Conservation (phyloP, 768 basidiomycete genomes). For the Leccinum aurantiacum region DNA sequence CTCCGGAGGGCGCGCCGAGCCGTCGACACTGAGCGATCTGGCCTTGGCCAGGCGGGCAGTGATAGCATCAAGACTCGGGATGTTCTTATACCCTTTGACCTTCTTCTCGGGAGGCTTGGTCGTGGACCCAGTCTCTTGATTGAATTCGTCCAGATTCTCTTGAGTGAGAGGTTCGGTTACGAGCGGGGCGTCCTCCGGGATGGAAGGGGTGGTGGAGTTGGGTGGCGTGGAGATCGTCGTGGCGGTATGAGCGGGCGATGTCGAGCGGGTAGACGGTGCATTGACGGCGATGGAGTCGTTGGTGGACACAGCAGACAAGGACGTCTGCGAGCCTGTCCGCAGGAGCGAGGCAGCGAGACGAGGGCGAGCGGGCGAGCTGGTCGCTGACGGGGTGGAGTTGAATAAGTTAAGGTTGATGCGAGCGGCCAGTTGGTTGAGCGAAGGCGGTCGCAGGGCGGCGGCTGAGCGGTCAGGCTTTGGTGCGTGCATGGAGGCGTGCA, state of each 20-base stretch:
- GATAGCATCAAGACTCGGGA: slow-evolving; percentile 83
- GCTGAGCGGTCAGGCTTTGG: slow-evolving; percentile 40
- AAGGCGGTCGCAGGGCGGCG: slow-evolving; percentile 52
- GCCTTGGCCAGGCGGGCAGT: slow-evolving; percentile 75
- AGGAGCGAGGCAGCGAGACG: slow-evolving; percentile 73
- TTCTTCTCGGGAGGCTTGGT: slow-evolving; percentile 36
- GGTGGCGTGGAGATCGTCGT: slow-evolving; percentile 40
- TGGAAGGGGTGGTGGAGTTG: slow-evolving; percentile 42
- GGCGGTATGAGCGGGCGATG: slow-evolving; percentile 59
- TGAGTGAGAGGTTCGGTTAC: slow-evolving; percentile 52
- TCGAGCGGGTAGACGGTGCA: slow-evolving; percentile 62
- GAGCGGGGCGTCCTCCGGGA: slow-evolving; percentile 37
- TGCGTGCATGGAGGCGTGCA: slow-evolving; percentile 34
- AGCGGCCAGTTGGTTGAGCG: slow-evolving; percentile 80
- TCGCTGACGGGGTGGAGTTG: slow-evolving; percentile 21
- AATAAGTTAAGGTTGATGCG: slow-evolving; percentile 55
- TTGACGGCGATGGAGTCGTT: slow-evolving; percentile 70
- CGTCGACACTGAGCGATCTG: slow-evolving; percentile 55
- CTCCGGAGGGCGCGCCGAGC: slow-evolving; percentile 70
- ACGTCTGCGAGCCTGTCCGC: slow-evolving; percentile 58
- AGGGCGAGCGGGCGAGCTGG: slow-evolving; percentile 47
- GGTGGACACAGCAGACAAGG: slow-evolving; percentile 47
- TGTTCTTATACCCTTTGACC: slow-evolving; percentile 78
- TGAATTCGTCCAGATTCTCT: slow-evolving; percentile 64
- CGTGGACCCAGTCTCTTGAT: slow-evolving; percentile 48